Evolutionary conservation across 192 early-diverging fungal genomes (phyloP), one percentile per base, ranked within the genome.

Genomic region (Coemansia sp.): DNA sequence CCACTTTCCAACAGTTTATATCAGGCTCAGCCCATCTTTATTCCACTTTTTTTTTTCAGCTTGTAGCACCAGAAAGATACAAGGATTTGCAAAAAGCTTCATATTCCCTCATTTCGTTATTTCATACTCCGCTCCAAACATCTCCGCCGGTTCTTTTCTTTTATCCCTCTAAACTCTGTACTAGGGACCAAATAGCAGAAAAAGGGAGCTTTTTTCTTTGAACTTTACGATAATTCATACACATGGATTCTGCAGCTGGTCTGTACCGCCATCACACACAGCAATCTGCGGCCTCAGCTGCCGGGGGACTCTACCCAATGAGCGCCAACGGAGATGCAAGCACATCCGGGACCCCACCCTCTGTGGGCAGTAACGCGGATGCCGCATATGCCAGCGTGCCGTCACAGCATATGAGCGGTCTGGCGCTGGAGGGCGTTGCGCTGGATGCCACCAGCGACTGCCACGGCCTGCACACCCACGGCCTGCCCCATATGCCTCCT

Each of bases 251-350:
- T 11, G 51, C 61, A 21, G 21, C 68, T 18, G 61, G 68, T 11
- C 28, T 70, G n/a, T 70, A 63, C 31, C 68, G 64, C 23, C 61
- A 64, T 6, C 35, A 38, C 36, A 48, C 13, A 14, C 55, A 40
- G 51, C 37, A 55, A 30, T 19, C 51, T 3, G 51, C 50, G 11
- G 50, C 23, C 12, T 19, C 39, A n/a, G 11, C 53, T 21, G 49
- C 53, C 3, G 11, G 58, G 39, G 62, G 69, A 8, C 55, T 72
- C 37, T 72, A 65, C 21, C 69, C 69, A 16, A 72, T 72, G 63
- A 40, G 47, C 31, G n/a, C 44, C 1, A 37, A 8, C 8, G 44
- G 30, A 52, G 43, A 48, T 39, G 30, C 18, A 6, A 33, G 30
- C 26, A 57, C 41, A 31, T 13, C 15, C 37, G 49, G 44, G 35